Evolutionary conservation across 208 protist genomes (phyloP).

Genomic region (Wallacemonas sp.): DNA sequence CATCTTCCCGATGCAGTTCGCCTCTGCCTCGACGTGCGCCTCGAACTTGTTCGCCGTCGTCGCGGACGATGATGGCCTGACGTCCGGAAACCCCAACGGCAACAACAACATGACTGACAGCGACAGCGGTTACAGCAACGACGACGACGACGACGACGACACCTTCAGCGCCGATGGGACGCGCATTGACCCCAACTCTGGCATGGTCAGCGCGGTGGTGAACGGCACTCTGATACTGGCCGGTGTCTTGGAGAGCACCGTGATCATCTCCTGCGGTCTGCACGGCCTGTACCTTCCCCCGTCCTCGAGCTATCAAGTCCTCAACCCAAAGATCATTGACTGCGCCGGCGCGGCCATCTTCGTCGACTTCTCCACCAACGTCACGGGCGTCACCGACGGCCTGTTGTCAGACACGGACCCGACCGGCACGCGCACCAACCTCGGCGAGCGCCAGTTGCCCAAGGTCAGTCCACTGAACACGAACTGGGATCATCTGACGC

Average conservation of each 20-base stretch:
- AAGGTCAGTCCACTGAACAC: background rate
- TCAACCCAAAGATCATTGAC: constrained; percentile 23
- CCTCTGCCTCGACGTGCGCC: constrained; percentile 18
- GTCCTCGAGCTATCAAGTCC: constrained; percentile 33
- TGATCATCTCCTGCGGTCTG: constrained; percentile 33
- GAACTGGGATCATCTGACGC: constrained; percentile 5
- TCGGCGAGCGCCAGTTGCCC: background rate
- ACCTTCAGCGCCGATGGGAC: background rate
- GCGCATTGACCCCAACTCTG: background rate
- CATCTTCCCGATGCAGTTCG: constrained; percentile 40
- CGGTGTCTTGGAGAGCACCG: constrained; percentile 21
- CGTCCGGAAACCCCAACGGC: background rate
- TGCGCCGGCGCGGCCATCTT: constrained; percentile 22
- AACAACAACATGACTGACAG: background rate
- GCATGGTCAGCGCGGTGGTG: constrained; percentile 1
- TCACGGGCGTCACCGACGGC: constrained; percentile 6
- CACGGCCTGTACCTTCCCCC: constrained; percentile 42
- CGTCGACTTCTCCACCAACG: constrained; percentile 32
- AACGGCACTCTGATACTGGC: constrained; percentile 2
- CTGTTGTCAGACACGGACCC: constrained; percentile 10
- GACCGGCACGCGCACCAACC: constrained; percentile 7
- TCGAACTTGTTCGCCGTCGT: constrained; percentile 20
- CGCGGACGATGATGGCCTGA: background rate
- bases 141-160: constrained; percentile 2
- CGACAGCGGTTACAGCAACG: too few species aligned